Evolutionary conservation across 352 stramenopile genomes (phyloP).

Genomic region (Pythium insidiosum): DNA sequence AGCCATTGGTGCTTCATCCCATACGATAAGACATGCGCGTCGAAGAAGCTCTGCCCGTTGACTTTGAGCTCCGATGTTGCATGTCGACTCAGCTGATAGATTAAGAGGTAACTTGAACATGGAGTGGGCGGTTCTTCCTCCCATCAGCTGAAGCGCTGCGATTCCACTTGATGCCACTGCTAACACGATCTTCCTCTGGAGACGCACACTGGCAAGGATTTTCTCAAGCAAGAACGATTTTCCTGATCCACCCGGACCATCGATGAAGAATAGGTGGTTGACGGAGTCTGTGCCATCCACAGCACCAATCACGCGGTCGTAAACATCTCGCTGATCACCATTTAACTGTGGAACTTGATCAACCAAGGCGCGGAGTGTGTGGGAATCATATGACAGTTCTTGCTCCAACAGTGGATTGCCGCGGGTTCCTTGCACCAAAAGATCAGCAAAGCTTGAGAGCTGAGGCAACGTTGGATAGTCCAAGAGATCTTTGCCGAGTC

Average conservation of each 20-base stretch:
- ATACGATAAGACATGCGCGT: neutral
- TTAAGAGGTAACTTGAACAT: conserved; percentile 18
- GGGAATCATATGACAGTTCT: conserved; percentile 3
- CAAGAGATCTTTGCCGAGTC: neutral
- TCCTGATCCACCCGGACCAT: conserved; percentile 5
- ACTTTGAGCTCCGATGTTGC: conserved; percentile 1
- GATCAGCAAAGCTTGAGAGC: neutral
- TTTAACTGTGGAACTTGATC: neutral
- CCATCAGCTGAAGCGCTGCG: conserved; percentile 15
- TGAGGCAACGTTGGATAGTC: neutral
- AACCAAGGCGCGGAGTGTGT: conserved; percentile 1
- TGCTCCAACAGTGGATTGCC: neutral
- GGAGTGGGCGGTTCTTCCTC: conserved; percentile 19
- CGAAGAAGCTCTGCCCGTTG: neutral
- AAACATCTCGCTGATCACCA: conserved; percentile 6
- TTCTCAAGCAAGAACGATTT: conserved; percentile 4
- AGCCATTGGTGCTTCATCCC: conserved; percentile 5
- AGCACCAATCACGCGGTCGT: conserved; percentile 11
- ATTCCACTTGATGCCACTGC: conserved; percentile 22
- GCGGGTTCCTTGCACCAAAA: neutral
- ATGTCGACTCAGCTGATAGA: conserved; percentile 1
- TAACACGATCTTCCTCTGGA: conserved; percentile 6
- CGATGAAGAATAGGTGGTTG: conserved; percentile 1
- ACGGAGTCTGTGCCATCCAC: neutral
- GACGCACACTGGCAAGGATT: conserved; percentile 10